Evolutionary conservation across 352 stramenopile species (phyloP).

Genomic region (Phytophthora sp.): DNA sequence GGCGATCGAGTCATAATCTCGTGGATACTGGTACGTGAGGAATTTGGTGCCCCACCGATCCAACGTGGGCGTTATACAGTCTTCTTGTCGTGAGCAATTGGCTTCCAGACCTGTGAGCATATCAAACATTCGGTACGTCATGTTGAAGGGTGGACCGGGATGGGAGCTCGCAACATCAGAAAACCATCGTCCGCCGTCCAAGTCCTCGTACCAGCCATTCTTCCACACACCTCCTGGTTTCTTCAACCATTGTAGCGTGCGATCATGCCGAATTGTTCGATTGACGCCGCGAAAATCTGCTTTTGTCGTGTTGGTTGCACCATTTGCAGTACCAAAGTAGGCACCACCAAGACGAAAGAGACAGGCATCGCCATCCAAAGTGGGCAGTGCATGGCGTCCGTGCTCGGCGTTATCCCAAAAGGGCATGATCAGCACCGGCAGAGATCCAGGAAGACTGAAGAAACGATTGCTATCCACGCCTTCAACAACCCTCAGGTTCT

Average conservation of each 20-base stretch:
- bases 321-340: constrained; percentile 7
- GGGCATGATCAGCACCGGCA: constrained; percentile 25
- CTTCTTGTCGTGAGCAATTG: constrained; percentile 19
- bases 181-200: constrained; percentile 31
- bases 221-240: constrained; percentile 14
- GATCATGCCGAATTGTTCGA: constrained; percentile 18
- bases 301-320: neutral
- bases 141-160: constrained; percentile 16
- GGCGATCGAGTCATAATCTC: constrained; percentile 17
- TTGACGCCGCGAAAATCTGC: constrained; percentile 16
- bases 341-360: constrained; percentile 23
- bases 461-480: constrained; percentile 16
- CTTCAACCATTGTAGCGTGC: constrained; percentile 28
- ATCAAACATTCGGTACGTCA: constrained; percentile 29
- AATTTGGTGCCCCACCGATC: constrained; percentile 22
- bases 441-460: constrained; percentile 14
- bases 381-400: constrained; percentile 11
- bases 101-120: constrained; percentile 23
- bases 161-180: constrained; percentile 33
- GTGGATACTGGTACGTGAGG: constrained; percentile 1
- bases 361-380: constrained; percentile 36
- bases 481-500: constrained; percentile 21
- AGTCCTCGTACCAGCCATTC: constrained; percentile 40
- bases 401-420: constrained; percentile 19
- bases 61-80: constrained; percentile 16